phyloP scores from a whole-genome alignment of 495 filamentous ascomycete genomes.

The Xylaria venustula region DNA sequence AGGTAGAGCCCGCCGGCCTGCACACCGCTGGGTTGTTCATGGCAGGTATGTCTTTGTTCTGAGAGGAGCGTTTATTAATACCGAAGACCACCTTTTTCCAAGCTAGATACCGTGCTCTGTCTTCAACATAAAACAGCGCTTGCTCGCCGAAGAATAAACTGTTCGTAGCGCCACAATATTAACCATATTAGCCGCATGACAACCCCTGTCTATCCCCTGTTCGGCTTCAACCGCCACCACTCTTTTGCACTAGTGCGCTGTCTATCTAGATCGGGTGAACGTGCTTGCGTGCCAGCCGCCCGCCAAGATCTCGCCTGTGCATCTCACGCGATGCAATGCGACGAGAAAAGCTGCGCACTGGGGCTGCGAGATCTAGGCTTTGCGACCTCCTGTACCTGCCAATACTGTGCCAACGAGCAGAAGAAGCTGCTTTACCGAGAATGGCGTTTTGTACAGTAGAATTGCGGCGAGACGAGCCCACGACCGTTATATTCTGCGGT shows the following conservation, averaged over 20 bases:
- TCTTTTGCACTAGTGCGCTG: not conserved
- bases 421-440: not conserved
- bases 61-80: too few relatives aligned
- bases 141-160: constrained; percentile 11
- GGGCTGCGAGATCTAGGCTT: not conserved
- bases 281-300: not conserved
- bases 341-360: not conserved
- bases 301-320: constrained; percentile 10
- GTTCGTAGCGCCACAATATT: constrained; percentile 11
- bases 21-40: too few relatives aligned
- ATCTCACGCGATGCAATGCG: constrained; percentile 12
- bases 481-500: not conserved
- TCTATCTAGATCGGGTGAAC: constrained; percentile 4
- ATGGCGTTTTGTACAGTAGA: not conserved
- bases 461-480: constrained; percentile 4
- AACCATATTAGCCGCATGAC: constrained; percentile 13
- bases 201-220: not conserved
- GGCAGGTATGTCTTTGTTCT: too few relatives aligned
- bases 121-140: not conserved
- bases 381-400: too few relatives aligned
- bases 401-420: too few relatives aligned
- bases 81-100: too few relatives aligned
- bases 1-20: too few relatives aligned
- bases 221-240: constrained; percentile 1
- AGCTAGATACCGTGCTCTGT: not conserved